A percentile compares a stretch with the other conserved stretches of the same genome.
Conservation (phyloP, 208 protist species). For the Crithidia sp. region DNA sequence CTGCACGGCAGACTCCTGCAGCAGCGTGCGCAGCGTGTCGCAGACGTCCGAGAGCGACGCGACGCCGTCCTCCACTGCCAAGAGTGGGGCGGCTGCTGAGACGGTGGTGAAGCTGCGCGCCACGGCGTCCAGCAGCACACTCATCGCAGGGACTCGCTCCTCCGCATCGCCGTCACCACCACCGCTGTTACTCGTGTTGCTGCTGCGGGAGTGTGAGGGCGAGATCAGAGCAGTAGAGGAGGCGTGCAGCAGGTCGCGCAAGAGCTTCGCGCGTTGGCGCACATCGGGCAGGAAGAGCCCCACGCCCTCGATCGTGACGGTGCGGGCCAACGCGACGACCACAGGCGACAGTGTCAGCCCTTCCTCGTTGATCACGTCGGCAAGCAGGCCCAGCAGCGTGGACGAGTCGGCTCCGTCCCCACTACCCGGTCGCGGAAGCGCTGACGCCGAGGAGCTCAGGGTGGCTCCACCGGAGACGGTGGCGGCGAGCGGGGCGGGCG, state of each 20-base stretch:
- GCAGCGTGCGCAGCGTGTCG: conserved; percentile 39
- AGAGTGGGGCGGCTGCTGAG: conserved; percentile 36
- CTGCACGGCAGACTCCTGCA: conserved; percentile 48
- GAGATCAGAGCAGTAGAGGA: not conserved
- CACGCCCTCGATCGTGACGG: conserved; percentile 70
- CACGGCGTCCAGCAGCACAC: conserved; percentile 41
- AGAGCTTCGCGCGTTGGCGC: conserved; percentile 52
- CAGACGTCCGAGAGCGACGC: conserved; percentile 41
- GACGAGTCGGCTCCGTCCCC: conserved; percentile 18
- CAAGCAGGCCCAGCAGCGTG: conserved; percentile 66
- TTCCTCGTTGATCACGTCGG: conserved; percentile 79
- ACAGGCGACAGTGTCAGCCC: conserved; percentile 52
- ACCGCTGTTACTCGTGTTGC: not conserved
- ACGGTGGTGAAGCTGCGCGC: conserved; percentile 41
- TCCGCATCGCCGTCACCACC: not conserved
- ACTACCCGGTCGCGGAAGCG: not conserved
- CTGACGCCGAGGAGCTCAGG: too few species aligned
- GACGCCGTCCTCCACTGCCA: conserved; percentile 22
- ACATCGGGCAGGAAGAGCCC: conserved; percentile 80
- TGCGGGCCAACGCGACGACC: conserved; percentile 52
- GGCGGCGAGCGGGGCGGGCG: too few species aligned
- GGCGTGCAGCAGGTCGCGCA: conserved; percentile 65
- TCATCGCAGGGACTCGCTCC: conserved; percentile 38
- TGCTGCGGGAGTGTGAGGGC: not conserved
- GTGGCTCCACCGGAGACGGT: too few species aligned